Base-by-base conservation (phyloP, 2,329 filamentous ascomycete genomes). In the Phaeosphaeria sp. region DNA sequence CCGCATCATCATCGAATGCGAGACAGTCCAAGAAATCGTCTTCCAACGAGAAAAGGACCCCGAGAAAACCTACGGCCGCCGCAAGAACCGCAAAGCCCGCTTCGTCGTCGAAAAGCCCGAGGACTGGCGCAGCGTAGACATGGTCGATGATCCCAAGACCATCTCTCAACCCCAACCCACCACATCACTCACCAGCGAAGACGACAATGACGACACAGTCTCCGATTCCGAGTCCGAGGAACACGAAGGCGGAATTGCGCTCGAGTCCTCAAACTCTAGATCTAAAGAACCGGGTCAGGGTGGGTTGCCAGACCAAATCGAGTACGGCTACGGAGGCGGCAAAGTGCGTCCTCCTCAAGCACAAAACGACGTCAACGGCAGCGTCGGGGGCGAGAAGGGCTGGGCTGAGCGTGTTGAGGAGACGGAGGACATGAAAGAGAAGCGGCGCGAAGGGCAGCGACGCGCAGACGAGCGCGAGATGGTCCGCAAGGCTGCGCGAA, bases 401-500 rank as follows among this genome's bases (percentile, higher is more conserved):
- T 74, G 79, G 59, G 82, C 82, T 5, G 85, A 87, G 68, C 78
- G 80, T n/a, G 75, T 78, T 6, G 74, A 79, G 17, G 84, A 87
- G 69, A 84, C 81, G 2, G 79, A 81, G 1, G 82, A 83, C 63
- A 82, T 84, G 77, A 67, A 80, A 39, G 74, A 78, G 59, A 84
- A 82, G 72, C 74, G 84, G 22, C 68, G 74, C 13, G 78, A 84
- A 51, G 84, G 84, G 0, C 79, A 85, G 68, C 78, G 74, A 56
- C 71, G 74, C 45, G 81, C 81, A 3, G 78, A 81, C 56, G 79
- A 82, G 69, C 75, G 83, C 22, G 87, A 91, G 69, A 80, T 87
- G 77, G 82, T 89, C 47, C 81, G 84, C 25, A 83, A 83, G n/a
- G 87, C 87, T 0, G 89, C 89, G 1, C 83, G 88, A 64, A 80